These are phyloP conservation scores for Gloeostereum incarnatum DNA, from an alignment of 768 basidiomycete genomes.

Conservation along the genomic window DNA sequence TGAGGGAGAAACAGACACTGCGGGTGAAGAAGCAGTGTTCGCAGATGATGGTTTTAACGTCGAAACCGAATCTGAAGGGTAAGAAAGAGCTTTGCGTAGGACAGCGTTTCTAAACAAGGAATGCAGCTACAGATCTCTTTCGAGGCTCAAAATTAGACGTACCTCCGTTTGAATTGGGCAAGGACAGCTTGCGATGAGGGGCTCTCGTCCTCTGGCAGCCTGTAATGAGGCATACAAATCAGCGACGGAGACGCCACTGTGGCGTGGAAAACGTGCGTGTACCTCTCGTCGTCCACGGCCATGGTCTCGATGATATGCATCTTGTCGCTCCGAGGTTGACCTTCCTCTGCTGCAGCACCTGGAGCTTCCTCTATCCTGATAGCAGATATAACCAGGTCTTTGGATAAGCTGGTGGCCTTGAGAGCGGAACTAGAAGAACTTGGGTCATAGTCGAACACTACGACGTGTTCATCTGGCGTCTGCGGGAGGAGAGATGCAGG, in stretches of 20 bases:
- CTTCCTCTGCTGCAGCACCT: constrained; percentile 47
- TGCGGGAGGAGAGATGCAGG: constrained; percentile 56
- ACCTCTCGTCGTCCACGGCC: constrained; percentile 40
- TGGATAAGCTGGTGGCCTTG: constrained; percentile 42
- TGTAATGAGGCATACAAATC: neutral
- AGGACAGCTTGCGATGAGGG: constrained; percentile 17
- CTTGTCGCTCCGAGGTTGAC: constrained; percentile 42
- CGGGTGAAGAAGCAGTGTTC: too few species aligned
- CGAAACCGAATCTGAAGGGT: constrained; percentile 23
- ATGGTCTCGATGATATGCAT: constrained; percentile 76
- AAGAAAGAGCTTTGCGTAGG: constrained; percentile 49
- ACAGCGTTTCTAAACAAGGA: constrained; percentile 36
- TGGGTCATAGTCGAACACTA: constrained; percentile 67
- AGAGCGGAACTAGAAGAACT: constrained; percentile 22
- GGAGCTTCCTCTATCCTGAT: constrained; percentile 67
- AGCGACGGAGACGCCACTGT: neutral
- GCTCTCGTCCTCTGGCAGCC: neutral
- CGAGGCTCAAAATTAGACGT: constrained; percentile 5
- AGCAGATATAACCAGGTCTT: constrained; percentile 37
- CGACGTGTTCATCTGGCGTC: constrained; percentile 55
- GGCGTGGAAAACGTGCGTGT: constrained; percentile 14
- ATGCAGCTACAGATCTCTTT: neutral
- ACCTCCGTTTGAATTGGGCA: constrained; percentile 65
- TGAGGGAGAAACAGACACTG: too few species aligned
- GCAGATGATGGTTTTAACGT: too few species aligned